Percentiles rank a stretch among this genome's conserved stretches.
Evolutionary conservation across 768 basidiomycete species (phyloP).

Genomic region (Butyriboletus loyo): DNA sequence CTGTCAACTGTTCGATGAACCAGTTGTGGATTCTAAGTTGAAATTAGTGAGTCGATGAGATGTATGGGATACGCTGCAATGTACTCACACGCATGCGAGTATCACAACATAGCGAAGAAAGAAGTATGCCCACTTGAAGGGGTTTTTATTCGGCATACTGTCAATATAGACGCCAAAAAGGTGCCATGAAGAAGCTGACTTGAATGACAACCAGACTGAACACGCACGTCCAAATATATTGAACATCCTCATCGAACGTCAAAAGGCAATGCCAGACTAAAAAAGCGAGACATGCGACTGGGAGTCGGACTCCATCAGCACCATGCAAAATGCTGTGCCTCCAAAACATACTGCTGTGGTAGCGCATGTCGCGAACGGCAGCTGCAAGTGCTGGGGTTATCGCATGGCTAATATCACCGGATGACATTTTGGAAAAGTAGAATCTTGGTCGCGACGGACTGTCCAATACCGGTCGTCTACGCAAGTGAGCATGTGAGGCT

Average conservation of each 20-base stretch:
- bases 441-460: too few relatives aligned
- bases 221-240: constrained; percentile 25
- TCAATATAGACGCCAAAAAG: neutral
- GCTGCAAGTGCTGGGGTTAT: neutral
- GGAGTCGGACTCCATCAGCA: neutral
- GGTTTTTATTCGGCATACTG: constrained; percentile 21
- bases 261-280: constrained; percentile 12
- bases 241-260: constrained; percentile 15
- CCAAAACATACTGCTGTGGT: neutral
- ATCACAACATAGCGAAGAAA: too few relatives aligned
- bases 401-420: neutral
- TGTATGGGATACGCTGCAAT: neutral
- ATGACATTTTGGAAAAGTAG: neutral
- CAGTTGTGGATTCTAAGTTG: constrained; percentile 9
- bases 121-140: too few relatives aligned
- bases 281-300: constrained; percentile 12
- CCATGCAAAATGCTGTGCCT: too few relatives aligned
- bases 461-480: too few relatives aligned
- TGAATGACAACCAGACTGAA: neutral
- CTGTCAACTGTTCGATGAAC: constrained; percentile 1
- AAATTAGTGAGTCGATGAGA: neutral
- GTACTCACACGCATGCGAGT: too few relatives aligned
- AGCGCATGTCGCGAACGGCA: constrained; percentile 7
- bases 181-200: neutral
- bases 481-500: too few relatives aligned